These are phyloP conservation scores for Austropuccinia psidii DNA, from an alignment of 1,284 basidiomycete genomes.

Conservation along the genomic window DNA sequence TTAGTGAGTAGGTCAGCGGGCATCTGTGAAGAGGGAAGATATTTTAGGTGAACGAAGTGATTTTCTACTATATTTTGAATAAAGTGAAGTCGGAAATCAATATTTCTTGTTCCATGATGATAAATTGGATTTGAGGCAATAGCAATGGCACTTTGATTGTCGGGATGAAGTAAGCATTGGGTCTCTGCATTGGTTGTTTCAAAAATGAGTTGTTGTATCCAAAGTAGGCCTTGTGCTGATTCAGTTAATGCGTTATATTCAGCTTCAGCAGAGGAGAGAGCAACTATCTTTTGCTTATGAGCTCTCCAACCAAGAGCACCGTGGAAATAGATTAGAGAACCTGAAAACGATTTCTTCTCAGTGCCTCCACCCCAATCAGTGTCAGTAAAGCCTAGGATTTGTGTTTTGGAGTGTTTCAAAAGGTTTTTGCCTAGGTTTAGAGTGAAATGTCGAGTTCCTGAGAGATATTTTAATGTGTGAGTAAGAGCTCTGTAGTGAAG, in stretches of 20 bases:
- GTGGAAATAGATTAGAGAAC: not conserved
- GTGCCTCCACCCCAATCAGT: not conserved
- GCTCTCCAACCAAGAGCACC: not conserved
- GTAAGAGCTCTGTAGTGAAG: not conserved
- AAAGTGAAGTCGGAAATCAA: not conserved
- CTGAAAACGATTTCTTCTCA: not conserved
- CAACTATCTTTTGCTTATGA: not conserved
- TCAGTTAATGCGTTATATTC: not conserved
- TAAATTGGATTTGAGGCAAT: not conserved
- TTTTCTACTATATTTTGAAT: no score
- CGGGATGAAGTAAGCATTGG: not conserved
- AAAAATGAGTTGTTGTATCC: not conserved
- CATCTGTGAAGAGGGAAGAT: no score
- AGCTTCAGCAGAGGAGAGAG: slow-evolving; percentile 7
- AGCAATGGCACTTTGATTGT: not conserved
- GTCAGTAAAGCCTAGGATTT: not conserved
- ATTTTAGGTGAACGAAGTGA: no score
- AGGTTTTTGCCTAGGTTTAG: not conserved
- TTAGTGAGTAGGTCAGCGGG: no score
- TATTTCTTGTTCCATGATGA: not conserved
- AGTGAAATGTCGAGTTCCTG: not conserved
- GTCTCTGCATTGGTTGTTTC: no score
- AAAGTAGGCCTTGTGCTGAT: not conserved
- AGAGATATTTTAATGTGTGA: not conserved
- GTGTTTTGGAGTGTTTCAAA: not conserved